A percentile compares a stretch with the other conserved stretches of the same genome.
These are phyloP conservation scores for Hyparrhenia diplandra DNA, from an alignment of 176 grass and related monocot species.

Conservation along the genomic window DNA sequence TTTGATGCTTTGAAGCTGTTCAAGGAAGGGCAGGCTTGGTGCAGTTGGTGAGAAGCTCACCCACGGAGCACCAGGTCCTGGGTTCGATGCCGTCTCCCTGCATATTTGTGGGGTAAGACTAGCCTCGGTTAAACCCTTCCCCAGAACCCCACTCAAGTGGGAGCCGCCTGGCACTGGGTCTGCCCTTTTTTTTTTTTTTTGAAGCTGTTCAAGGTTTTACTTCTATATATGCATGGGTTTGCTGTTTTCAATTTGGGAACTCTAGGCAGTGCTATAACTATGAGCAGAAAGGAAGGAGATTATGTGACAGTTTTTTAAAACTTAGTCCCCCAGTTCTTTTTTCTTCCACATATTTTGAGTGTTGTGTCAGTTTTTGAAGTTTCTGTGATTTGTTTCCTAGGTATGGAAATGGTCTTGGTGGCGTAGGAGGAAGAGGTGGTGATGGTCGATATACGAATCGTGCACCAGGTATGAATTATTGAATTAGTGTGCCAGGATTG, in stretches of 20 bases:
- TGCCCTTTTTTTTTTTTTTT: constrained; percentile 1
- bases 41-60: too few relatives aligned
- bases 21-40: too few relatives aligned
- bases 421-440: constrained; percentile 49
- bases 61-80: too few relatives aligned
- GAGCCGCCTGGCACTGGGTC: too few relatives aligned
- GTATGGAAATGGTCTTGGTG: constrained; percentile 61
- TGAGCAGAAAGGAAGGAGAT: not conserved
- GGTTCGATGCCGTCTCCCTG: too few relatives aligned
- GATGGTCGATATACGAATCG: constrained; percentile 53
- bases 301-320: not conserved
- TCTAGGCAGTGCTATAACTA: not conserved
- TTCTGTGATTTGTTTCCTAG: constrained; percentile 10
- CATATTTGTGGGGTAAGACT: too few relatives aligned
- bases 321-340: not conserved
- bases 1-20: not conserved
- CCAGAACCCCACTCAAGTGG: not conserved
- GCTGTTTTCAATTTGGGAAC: not conserved
- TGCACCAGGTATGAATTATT: constrained; percentile 41
- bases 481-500: not conserved
- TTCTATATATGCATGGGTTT: not conserved
- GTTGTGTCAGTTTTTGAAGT: not conserved
- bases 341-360: not conserved
- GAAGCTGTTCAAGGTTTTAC: not conserved
- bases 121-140: not conserved